Conservation (phyloP, 257 asterid species). For the Solanum lycopersicoides region DNA sequence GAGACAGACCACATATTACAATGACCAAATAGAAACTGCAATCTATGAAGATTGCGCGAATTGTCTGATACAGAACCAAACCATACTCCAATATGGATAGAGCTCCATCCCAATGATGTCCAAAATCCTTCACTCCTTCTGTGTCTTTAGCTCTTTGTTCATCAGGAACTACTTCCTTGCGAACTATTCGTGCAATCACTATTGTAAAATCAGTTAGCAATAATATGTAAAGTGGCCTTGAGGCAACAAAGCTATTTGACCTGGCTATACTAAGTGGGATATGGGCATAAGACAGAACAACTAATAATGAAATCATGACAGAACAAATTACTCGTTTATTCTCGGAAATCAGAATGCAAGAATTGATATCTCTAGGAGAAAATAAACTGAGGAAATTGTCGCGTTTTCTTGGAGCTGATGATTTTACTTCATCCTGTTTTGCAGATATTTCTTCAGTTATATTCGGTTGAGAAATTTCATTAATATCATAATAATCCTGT, state of each 20-base stretch:
- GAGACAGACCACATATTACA: slow-evolving; percentile 54
- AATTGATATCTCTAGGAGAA: slow-evolving; percentile 44
- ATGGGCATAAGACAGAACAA: slow-evolving; percentile 37
- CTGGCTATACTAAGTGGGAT: slow-evolving; percentile 34
- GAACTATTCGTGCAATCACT: slow-evolving; percentile 29
- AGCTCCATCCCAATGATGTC: slow-evolving; percentile 44
- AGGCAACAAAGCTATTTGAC: slow-evolving; percentile 49
- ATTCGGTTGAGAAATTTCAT: not conserved
- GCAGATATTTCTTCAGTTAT: not conserved
- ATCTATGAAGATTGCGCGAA: slow-evolving; percentile 57
- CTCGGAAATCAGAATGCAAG: slow-evolving; percentile 52
- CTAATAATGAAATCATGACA: slow-evolving; percentile 39
- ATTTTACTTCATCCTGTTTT: not conserved
- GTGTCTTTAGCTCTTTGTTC: slow-evolving; percentile 2
- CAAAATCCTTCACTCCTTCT: slow-evolving; percentile 3
- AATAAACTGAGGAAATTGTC: slow-evolving; percentile 12
- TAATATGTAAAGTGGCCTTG: slow-evolving; percentile 58
- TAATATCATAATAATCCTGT: not conserved
- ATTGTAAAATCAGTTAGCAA: slow-evolving; percentile 43
- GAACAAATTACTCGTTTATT: slow-evolving; percentile 51
- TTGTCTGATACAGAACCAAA: slow-evolving; percentile 47
- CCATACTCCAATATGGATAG: slow-evolving; percentile 52
- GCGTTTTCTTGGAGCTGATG: slow-evolving; percentile 9
- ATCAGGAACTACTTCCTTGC: slow-evolving; percentile 7
- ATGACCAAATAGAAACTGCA: slow-evolving; percentile 64